Conservation (phyloP, 2,329 filamentous ascomycete species). For the Fusarium sterilihyphosum region DNA sequence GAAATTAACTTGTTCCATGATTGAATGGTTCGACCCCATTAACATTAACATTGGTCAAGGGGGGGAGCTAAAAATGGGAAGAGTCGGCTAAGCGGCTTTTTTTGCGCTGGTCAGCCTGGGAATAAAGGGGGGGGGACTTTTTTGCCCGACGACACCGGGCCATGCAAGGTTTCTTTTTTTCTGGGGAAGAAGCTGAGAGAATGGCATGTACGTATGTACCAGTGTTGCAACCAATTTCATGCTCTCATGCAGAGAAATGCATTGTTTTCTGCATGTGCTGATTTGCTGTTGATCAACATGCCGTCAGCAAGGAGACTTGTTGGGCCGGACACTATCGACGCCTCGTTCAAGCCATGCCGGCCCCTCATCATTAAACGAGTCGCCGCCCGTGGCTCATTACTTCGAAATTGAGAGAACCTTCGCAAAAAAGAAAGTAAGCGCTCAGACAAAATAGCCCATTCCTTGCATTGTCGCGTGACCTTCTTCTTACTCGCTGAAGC, state of each 20-base stretch:
- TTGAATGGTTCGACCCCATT: not conserved
- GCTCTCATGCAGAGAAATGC: not conserved
- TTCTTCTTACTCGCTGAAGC: not conserved
- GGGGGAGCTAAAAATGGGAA: not conserved
- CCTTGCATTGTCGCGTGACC: not conserved
- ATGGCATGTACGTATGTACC: not conserved
- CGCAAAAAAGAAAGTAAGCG: not conserved
- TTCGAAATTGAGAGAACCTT: not conserved
- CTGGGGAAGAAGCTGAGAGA: conserved; percentile 11
- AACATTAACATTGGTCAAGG: not conserved
- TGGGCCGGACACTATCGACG: not conserved
- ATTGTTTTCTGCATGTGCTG: not conserved
- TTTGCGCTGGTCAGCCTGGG: not conserved
- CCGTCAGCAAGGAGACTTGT: not conserved
- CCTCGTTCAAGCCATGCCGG: not conserved
- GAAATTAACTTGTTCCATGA: not conserved
- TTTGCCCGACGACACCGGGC: not conserved
- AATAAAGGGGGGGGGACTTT: not conserved
- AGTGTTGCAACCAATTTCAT: not conserved
- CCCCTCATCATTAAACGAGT: not conserved
- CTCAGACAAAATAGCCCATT: not conserved
- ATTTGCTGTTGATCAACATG: not conserved
- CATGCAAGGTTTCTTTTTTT: not conserved
- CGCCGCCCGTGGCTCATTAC: not conserved
- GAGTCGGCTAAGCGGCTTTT: conserved; percentile 13